Base-by-base conservation (phyloP, 1,139 yeast genomes). In the Candida mesenterica region DNA sequence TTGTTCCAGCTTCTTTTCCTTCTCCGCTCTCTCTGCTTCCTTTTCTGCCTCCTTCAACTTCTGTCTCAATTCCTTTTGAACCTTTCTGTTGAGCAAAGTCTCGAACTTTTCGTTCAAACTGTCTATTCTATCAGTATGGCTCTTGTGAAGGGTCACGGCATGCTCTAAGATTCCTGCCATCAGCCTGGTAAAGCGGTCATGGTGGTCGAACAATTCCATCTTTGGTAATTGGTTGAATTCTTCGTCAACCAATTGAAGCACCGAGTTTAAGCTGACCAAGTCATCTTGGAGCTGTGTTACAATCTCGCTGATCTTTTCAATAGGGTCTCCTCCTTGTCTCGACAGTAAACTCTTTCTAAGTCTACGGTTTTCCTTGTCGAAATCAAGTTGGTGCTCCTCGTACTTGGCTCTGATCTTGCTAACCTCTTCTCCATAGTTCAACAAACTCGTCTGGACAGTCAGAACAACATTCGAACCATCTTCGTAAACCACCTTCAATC, bases 351-450 rank as follows among this genome's bases (percentile, higher is more conserved):
- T 50, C 29, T 53, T 34, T 39, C 67, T 67, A 29, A 72, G 47
- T 40, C 68, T 64, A 34, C 64, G 65, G 39, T 69, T 65, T 43
- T 75, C 79, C 41, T 65, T 65, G 32, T 75, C 78, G 46, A 73
- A 77, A 47, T 76, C 72, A 25, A 77, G 53, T 0, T 65, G 70
- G 25, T 61, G 60, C 3, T 59, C 61, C 4, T 65, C 69, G 46
- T 58, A 77, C 37, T 67, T 64, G 22, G 56, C 50, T 40, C 73
- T 59, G 24, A 76, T 43, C 5, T 57, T 62, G 32, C 60, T 50
- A 4, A 75, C 63, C 44, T 73, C 72, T 31, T 62, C 64, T 2
- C 74, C 73, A 57, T 68, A 67, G 13, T 62, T 65, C 35, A 72
- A 45, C 60, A 76, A 60, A 34, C 62, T 57, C 7, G 62, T 66